Conservation (phyloP, 2,329 filamentous ascomycete genomes). For the Pseudogymnoascus verrucosus region DNA sequence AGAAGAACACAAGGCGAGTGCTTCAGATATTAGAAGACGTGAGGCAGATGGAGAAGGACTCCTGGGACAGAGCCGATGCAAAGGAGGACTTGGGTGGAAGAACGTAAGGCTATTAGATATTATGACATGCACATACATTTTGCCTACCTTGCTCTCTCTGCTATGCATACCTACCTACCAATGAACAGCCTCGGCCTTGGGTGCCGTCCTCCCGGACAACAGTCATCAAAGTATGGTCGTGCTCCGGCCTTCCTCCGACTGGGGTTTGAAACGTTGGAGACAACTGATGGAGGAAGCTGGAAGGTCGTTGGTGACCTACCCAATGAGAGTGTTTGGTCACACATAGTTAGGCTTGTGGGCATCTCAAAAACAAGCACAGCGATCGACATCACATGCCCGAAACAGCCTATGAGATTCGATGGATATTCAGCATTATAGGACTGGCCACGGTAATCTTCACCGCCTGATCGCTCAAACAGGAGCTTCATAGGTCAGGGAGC, state of each 20-base stretch:
- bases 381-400: slow-evolving; percentile 8
- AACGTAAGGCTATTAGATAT: background rate
- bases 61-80: slow-evolving; percentile 66
- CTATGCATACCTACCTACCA: background rate
- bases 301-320: background rate
- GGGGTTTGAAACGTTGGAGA: background rate
- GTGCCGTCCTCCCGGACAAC: background rate
- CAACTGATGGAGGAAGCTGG: background rate
- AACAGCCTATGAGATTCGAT: background rate
- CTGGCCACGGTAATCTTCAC: background rate
- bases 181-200: background rate
- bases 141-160: background rate
- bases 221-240: background rate
- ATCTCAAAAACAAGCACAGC: background rate
- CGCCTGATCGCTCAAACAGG: background rate
- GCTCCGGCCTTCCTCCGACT: background rate
- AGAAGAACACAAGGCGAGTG: slow-evolving; percentile 44
- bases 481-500: background rate
- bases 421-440: background rate
- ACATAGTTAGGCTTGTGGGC: background rate
- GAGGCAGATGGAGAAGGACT: slow-evolving; percentile 56
- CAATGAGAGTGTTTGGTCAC: background rate
- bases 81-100: slow-evolving; percentile 56
- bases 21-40: slow-evolving; percentile 50
- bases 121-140: background rate